These are phyloP conservation scores for Boletus smithii DNA, from an alignment of 1,284 basidiomycete species.

Conservation along the genomic window DNA sequence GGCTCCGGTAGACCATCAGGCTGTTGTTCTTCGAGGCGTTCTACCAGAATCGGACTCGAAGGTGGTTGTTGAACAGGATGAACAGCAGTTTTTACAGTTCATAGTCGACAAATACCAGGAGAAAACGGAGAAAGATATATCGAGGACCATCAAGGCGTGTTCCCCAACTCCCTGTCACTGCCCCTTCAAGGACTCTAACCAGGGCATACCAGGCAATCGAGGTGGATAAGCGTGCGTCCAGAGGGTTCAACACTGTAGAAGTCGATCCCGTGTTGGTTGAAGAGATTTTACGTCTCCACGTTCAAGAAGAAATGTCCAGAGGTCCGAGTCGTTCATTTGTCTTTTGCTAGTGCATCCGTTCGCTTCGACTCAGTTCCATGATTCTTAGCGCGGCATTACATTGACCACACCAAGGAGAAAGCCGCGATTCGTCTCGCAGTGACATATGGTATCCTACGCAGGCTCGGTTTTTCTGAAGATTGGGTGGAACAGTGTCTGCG, in stretches of 20 bases:
- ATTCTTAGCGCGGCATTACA: slow-evolving; percentile 35
- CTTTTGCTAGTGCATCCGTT: slow-evolving; percentile 1
- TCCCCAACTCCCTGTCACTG: not conserved
- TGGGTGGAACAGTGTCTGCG: slow-evolving; percentile 70
- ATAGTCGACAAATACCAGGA: slow-evolving; percentile 84
- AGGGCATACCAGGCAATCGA: slow-evolving; percentile 63
- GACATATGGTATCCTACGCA: slow-evolving; percentile 79
- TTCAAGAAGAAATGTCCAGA: slow-evolving; percentile 33
- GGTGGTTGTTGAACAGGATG: slow-evolving; percentile 42
- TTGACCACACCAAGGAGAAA: slow-evolving; percentile 69
- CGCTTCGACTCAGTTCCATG: slow-evolving; percentile 4
- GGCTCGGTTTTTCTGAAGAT: slow-evolving; percentile 76
- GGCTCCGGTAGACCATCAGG: slow-evolving; percentile 1
- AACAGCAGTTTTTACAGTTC: slow-evolving; percentile 53
- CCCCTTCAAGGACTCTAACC: slow-evolving; percentile 3
- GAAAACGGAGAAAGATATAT: slow-evolving; percentile 85
- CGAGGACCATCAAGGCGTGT: slow-evolving; percentile 52
- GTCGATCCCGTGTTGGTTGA: slow-evolving; percentile 61
- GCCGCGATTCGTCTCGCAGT: slow-evolving; percentile 68
- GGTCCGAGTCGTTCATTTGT: slow-evolving; percentile 5
- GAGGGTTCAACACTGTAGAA: slow-evolving; percentile 61
- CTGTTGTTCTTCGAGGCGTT: slow-evolving; percentile 3
- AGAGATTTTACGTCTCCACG: slow-evolving; percentile 54
- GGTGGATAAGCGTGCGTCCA: slow-evolving; percentile 76
- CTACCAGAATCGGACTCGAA: slow-evolving; percentile 23